Evolutionary conservation across 2,329 filamentous ascomycete genomes (phyloP).

Genomic region (Aciculosporium take): DNA sequence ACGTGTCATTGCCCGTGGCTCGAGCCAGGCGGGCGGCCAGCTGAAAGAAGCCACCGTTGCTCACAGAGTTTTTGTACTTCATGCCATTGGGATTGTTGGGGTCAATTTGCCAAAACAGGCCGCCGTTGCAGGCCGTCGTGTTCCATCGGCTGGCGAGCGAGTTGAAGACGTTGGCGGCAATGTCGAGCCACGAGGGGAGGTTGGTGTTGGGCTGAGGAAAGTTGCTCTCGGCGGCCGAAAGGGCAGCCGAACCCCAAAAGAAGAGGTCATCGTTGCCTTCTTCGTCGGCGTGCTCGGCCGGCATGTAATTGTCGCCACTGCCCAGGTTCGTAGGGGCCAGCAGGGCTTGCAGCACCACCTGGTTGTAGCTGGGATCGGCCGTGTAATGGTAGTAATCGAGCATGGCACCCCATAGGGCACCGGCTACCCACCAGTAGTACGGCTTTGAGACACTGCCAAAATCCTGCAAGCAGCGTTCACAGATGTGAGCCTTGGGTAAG

Average conservation of each 20-base stretch:
- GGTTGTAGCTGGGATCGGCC: slow-evolving; percentile 46
- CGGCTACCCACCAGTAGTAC: slow-evolving; percentile 56
- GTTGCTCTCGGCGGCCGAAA: slow-evolving; percentile 54
- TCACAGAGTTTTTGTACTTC: slow-evolving; percentile 70
- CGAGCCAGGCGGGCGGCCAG: slow-evolving; percentile 61
- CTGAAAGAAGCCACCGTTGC: slow-evolving; percentile 74
- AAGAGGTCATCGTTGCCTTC: slow-evolving; percentile 64
- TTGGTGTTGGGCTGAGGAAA: slow-evolving; percentile 45
- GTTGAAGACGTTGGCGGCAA: slow-evolving; percentile 61
- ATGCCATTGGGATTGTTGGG: slow-evolving; percentile 58
- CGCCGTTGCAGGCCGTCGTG: slow-evolving; percentile 49
- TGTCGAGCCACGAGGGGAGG: slow-evolving; percentile 49
- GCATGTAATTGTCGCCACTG: slow-evolving; percentile 45
- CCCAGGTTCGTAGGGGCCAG: slow-evolving; percentile 41
- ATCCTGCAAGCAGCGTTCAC: slow-evolving; percentile 28
- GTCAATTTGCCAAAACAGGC: slow-evolving; percentile 73
- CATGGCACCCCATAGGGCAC: slow-evolving; percentile 52
- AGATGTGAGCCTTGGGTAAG: too few relatives aligned
- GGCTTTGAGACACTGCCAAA: slow-evolving; percentile 50
- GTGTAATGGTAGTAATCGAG: slow-evolving; percentile 58
- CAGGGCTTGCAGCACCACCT: slow-evolving; percentile 43
- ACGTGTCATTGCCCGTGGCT: slow-evolving; percentile 52
- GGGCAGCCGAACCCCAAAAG: slow-evolving; percentile 56
- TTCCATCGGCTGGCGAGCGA: slow-evolving; percentile 59
- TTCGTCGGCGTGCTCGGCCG: slow-evolving; percentile 37